Evolutionary conservation across 2,329 filamentous ascomycete species (phyloP), one percentile per base, ranked within the genome.

Genomic region (Exophiala bonariae): DNA sequence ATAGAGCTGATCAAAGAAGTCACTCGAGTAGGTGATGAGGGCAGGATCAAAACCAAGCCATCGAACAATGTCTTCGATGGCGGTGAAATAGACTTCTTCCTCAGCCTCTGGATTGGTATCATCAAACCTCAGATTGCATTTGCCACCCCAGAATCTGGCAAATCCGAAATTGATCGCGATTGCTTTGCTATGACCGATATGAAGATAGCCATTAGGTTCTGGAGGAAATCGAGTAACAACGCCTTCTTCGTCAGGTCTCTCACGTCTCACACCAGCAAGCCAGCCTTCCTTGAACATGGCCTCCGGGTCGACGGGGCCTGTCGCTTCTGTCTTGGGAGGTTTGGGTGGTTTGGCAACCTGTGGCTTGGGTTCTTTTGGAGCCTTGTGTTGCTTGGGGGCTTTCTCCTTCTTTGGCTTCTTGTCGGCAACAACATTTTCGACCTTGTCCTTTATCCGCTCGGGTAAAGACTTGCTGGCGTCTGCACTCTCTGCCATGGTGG

Each of bases 141-240:
- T 75, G 49, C 92, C 92, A 28, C 86, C 86, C 64, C 95, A 87
- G 63, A 85, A 83, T 62, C 81, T 82, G 11, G 93, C 92, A 66
- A 96, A 97, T 5, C 92, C 92, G 70, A 97, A 97, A 71, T 97
- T 96, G 67, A 97, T 83, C 0, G 89, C 86, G 66, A 97, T 96
- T 17, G 93, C 92, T 73, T 97, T 97, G 56, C 87, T 87, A 65
- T 97, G 93, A 16, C 92, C 92, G 59, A 97, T 87, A 64, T 96
- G 91, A 8, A 96, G 79, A 66, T 86, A 96, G 44, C 92, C 93
- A 66, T 97, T 97, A 38, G 93, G 93, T 70, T 92, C 87, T 16
- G 87, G 87, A 2, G 87, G 87, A 63, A 92, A 91, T 57, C 87
- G 82, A 3, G 86, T 90, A 39, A 85, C 58, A 14, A 76, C 70